Percentiles rank a stretch among this genome's conserved stretches.
Evolutionary conservation across 2,329 filamentous ascomycete species (phyloP).

Genomic region (Nemania abortiva): DNA sequence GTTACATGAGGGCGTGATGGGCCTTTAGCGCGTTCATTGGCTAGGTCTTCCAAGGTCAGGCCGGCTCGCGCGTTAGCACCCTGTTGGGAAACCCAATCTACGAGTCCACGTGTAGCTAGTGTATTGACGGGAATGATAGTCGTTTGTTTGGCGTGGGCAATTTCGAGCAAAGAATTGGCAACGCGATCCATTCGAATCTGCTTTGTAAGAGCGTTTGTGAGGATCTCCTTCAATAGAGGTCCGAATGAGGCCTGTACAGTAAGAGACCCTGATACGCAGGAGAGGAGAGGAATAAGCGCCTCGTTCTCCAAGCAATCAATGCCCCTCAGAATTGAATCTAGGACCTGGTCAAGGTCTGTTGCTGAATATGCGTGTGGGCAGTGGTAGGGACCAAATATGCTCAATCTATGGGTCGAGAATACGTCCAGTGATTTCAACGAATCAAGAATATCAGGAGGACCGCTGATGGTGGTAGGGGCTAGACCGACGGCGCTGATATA

Average conservation of each 20-base stretch:
- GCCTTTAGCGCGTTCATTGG: background rate
- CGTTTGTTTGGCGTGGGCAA: background rate
- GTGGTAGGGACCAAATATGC: conserved; percentile 1
- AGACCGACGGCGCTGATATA: background rate
- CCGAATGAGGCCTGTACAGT: background rate
- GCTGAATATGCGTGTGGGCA: background rate
- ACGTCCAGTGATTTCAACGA: background rate
- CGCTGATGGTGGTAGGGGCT: background rate
- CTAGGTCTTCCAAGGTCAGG: background rate
- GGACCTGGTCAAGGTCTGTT: background rate
- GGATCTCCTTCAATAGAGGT: background rate
- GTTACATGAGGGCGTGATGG: background rate
- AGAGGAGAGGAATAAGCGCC: background rate
- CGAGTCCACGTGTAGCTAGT: background rate
- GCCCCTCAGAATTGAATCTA: background rate
- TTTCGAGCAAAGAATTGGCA: conserved; percentile 2
- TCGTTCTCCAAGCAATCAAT: conserved; percentile 1
- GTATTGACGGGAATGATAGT: conserved; percentile 1
- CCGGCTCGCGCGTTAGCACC: background rate
- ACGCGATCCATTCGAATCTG: conserved; percentile 3
- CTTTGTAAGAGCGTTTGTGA: conserved; percentile 6
- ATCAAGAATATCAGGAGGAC: background rate
- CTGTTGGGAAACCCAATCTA: conserved; percentile 2
- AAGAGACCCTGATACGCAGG: background rate
- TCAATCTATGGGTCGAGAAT: background rate